These are phyloP conservation scores for Stentor roeselii DNA, from an alignment of 73 alveolate species.

Conservation along the genomic window DNA sequence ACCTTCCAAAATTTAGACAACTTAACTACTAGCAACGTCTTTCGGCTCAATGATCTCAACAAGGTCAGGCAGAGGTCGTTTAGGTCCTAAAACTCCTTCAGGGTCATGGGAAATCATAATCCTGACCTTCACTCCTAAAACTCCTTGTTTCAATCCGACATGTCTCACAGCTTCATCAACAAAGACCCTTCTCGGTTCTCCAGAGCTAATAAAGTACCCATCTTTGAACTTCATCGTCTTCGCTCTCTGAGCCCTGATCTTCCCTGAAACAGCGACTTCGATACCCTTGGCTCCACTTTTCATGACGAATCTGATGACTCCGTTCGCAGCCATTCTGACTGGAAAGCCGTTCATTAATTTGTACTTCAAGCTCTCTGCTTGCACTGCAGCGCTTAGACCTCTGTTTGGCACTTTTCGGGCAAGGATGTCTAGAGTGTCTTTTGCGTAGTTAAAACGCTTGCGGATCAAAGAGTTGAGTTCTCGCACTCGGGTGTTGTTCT, in stretches of 20 bases:
- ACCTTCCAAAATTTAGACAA: too few species aligned
- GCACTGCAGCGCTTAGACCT: conserved; percentile 94
- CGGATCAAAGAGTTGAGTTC: conserved; percentile 94
- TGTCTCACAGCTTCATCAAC: conserved; percentile 93
- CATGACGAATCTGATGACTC: conserved; percentile 80
- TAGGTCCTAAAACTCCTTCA: conserved; percentile 62
- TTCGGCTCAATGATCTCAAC: conserved; percentile 70
- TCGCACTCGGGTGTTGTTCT: conserved; percentile 85
- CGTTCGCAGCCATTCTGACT: conserved; percentile 96
- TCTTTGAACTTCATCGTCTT: conserved; percentile 95
- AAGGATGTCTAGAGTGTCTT: conserved; percentile 84
- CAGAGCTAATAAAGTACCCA: conserved; percentile 96
- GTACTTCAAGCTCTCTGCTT: conserved; percentile 93
- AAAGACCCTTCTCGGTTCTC: conserved; percentile 92
- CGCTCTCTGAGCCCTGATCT: conserved; percentile 97
- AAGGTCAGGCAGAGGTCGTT: conserved; percentile 52
- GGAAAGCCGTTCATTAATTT: conserved; percentile 94
- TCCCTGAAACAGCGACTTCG: conserved; percentile 96
- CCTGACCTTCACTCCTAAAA: conserved; percentile 93
- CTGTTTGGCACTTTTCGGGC: conserved; percentile 89
- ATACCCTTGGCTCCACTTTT: conserved; percentile 60
- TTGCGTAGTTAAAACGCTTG: conserved; percentile 93
- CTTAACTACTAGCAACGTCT: too few species aligned
- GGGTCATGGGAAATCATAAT: conserved; percentile 67
- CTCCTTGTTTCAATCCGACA: conserved; percentile 94